Conservation (phyloP, 345 rosid species). For the Rhizophora mangle region DNA sequence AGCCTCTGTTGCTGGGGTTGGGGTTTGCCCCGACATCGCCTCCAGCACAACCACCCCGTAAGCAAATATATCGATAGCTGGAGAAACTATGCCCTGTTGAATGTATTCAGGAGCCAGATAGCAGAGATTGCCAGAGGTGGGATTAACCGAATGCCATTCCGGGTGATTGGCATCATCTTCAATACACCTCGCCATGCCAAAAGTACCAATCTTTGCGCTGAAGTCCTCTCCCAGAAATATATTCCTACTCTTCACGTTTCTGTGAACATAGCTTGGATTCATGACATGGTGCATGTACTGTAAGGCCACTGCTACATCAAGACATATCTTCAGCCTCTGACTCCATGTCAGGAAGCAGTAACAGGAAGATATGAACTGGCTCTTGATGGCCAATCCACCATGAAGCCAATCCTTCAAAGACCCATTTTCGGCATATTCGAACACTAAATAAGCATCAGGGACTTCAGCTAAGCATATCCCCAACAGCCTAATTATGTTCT, state of each 20-base stretch:
- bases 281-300: conserved; percentile 83
- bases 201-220: conserved; percentile 71
- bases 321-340: conserved; percentile 83
- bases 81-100: conserved; percentile 44
- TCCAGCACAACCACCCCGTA: conserved; percentile 71
- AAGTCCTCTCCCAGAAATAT: conserved; percentile 88
- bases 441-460: conserved; percentile 48
- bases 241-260: conserved; percentile 64
- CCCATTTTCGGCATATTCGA: conserved; percentile 83
- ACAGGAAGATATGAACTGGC: conserved; percentile 87
- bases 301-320: conserved; percentile 77
- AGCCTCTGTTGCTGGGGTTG: conserved; percentile 48
- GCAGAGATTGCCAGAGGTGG: conserved; percentile 37
- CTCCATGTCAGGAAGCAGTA: conserved; percentile 83
- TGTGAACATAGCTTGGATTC: conserved; percentile 69
- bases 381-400: conserved; percentile 87
- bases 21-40: conserved; percentile 64
- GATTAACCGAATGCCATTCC: conserved; percentile 29
- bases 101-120: conserved; percentile 61
- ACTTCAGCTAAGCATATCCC: conserved; percentile 59
- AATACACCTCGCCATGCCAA: conserved; percentile 59
- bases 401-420: conserved; percentile 91
- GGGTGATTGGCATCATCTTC: conserved; percentile 35
- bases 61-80: conserved; percentile 61
- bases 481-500: conserved; percentile 66